Evolutionary conservation across 495 filamentous ascomycete species (phyloP).

Genomic region (Neurospora sp.): DNA sequence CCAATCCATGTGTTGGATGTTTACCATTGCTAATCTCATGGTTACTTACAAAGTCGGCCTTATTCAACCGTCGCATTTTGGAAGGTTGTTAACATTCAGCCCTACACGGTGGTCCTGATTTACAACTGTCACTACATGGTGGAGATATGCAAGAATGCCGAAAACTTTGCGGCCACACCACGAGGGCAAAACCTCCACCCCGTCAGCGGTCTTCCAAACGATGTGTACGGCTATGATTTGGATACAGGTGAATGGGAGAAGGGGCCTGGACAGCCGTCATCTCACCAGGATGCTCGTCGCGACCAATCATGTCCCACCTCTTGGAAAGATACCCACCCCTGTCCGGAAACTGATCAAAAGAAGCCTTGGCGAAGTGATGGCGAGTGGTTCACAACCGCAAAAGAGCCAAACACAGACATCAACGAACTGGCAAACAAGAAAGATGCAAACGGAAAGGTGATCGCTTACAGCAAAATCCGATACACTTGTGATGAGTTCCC

Average conservation of each 20-base stretch:
- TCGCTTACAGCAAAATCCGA: not conserved
- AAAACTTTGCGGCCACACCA: not conserved
- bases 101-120: not conserved
- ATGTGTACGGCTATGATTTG: not conserved
- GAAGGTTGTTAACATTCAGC: not conserved
- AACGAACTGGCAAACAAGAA: not conserved
- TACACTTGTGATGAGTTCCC: not conserved
- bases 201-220: not conserved
- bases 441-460: not conserved
- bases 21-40: not conserved
- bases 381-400: not conserved
- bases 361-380: not conserved
- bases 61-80: not conserved
- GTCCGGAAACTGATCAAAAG: not conserved
- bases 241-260: not conserved
- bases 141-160: not conserved
- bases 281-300: not conserved
- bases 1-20: not conserved
- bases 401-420: not conserved
- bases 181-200: not conserved
- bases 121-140: not conserved
- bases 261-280: not conserved
- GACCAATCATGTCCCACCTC: not conserved
- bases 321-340: not conserved
- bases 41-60: not conserved